Conservation (phyloP, 1,284 basidiomycete species). For the Tilletia indica region DNA sequence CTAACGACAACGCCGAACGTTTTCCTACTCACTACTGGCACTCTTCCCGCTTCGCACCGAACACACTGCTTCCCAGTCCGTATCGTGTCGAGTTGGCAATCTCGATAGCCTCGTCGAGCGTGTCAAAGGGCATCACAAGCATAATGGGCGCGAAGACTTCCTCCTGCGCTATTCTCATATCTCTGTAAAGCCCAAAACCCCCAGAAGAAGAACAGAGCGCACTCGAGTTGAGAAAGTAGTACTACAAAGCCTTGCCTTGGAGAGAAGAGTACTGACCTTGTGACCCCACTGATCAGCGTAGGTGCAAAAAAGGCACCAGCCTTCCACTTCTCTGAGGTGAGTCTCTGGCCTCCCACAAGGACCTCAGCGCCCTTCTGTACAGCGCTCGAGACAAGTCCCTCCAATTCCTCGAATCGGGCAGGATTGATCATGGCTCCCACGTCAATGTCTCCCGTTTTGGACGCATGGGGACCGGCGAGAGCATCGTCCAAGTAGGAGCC, state of each 20-base stretch:
- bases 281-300: slow-evolving; percentile 80
- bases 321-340: slow-evolving; percentile 66
- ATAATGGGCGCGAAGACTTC: slow-evolving; percentile 53
- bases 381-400: slow-evolving; percentile 71
- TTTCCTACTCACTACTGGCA: slow-evolving; percentile 60
- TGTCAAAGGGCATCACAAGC: slow-evolving; percentile 54
- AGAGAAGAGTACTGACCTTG: slow-evolving; percentile 61
- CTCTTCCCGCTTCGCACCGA: slow-evolving; percentile 73
- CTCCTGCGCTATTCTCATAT: slow-evolving; percentile 49
- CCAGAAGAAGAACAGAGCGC: too few species aligned
- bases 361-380: slow-evolving; percentile 71
- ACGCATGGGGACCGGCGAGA: slow-evolving; percentile 62
- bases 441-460: slow-evolving; percentile 58
- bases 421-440: slow-evolving; percentile 77
- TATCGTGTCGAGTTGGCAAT: slow-evolving; percentile 83
- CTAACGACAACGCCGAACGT: background rate
- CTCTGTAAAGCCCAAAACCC: background rate
- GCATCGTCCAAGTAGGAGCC: slow-evolving; percentile 58
- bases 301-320: slow-evolving; percentile 77
- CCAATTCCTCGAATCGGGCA: slow-evolving; percentile 69
- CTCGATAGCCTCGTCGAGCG: slow-evolving; percentile 76
- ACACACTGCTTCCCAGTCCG: slow-evolving; percentile 93
- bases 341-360: slow-evolving; percentile 68
- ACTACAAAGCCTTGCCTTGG: background rate
- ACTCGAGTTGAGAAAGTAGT: too few species aligned